Conservation (phyloP, 495 filamentous ascomycete species). For the Mytilinidion resinicola region DNA sequence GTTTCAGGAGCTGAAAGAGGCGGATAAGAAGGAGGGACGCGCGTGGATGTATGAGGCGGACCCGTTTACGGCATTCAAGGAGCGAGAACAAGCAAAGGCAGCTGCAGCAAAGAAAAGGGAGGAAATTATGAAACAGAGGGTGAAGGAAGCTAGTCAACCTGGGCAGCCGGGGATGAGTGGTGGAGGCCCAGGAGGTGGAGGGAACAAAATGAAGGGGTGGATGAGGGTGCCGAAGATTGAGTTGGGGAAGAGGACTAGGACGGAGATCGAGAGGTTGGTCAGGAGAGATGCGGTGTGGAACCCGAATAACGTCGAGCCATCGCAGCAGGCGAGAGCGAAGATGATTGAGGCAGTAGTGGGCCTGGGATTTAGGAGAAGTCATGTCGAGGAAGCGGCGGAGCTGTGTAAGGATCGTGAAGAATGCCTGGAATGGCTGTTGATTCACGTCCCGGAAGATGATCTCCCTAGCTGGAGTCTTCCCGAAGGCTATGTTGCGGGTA, state of each 20-base stretch:
- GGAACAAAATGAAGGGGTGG: constrained; percentile 62
- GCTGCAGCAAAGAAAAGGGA: constrained; percentile 61
- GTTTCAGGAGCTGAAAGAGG: constrained; percentile 70
- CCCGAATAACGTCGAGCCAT: constrained; percentile 60
- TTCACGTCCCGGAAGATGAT: constrained; percentile 96
- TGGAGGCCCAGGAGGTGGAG: not conserved
- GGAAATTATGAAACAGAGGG: constrained; percentile 33
- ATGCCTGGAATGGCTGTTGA: constrained; percentile 83
- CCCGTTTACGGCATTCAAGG: constrained; percentile 72
- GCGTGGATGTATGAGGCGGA: constrained; percentile 95
- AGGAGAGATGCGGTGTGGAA: constrained; percentile 81
- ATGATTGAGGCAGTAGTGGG: constrained; percentile 68
- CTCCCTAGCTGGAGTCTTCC: constrained; percentile 83
- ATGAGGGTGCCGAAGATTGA: constrained; percentile 80
- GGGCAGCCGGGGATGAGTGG: constrained; percentile 4
- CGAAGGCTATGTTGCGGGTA: constrained; percentile 79
- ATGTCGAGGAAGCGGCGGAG: constrained; percentile 79
- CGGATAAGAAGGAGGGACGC: constrained; percentile 67
- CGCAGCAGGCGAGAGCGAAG: constrained; percentile 46
- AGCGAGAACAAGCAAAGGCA: constrained; percentile 68
- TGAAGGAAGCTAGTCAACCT: constrained; percentile 9
- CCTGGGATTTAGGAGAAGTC: constrained; percentile 78
- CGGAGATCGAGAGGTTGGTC: constrained; percentile 70
- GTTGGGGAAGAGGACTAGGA: constrained; percentile 72
- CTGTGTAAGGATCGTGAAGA: constrained; percentile 93